Conservation (phyloP, 371 early-diverging fungal genomes). For the Fennellomyces sp. region DNA sequence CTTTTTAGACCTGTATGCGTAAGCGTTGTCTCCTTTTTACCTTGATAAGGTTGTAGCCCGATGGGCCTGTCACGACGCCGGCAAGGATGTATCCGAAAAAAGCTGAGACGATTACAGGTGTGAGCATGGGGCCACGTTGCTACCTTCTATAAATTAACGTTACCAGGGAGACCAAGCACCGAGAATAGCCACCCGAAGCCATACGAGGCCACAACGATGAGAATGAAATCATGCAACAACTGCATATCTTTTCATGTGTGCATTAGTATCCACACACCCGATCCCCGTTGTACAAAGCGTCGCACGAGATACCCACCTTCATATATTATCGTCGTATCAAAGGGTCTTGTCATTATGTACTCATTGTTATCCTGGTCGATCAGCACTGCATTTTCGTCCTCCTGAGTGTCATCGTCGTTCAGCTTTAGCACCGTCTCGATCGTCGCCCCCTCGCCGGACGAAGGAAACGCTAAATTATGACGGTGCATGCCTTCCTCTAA, state of each 20-base stretch:
- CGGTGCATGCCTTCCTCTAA: conserved; percentile 51
- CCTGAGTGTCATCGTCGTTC: conserved; percentile 10
- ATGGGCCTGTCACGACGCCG: conserved; percentile 58
- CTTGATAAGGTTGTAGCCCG: conserved; percentile 54
- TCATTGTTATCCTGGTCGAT: conserved; percentile 60
- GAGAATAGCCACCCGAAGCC: conserved; percentile 47
- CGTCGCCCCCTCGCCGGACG: conserved; percentile 26
- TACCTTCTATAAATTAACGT: conserved; percentile 13
- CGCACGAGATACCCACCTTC: conserved; percentile 34
- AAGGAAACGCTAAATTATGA: conserved; percentile 28
- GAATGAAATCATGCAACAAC: conserved; percentile 59
- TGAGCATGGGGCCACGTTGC: background rate
- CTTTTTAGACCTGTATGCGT: background rate
- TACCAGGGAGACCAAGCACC: conserved; percentile 51
- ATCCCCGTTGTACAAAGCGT: background rate
- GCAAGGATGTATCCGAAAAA: conserved; percentile 70
- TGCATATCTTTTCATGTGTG: conserved; percentile 40
- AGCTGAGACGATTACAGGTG: conserved; percentile 19
- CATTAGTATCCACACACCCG: background rate
- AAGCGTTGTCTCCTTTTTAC: conserved; percentile 19
- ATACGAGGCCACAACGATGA: conserved; percentile 52
- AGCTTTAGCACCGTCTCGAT: conserved; percentile 53
- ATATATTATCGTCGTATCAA: conserved; percentile 56
- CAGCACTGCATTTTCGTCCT: conserved; percentile 26
- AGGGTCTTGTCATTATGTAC: conserved; percentile 56